Base-by-base conservation (phyloP, 805 yeast genomes). In the Barnettozyma vustinii region DNA sequence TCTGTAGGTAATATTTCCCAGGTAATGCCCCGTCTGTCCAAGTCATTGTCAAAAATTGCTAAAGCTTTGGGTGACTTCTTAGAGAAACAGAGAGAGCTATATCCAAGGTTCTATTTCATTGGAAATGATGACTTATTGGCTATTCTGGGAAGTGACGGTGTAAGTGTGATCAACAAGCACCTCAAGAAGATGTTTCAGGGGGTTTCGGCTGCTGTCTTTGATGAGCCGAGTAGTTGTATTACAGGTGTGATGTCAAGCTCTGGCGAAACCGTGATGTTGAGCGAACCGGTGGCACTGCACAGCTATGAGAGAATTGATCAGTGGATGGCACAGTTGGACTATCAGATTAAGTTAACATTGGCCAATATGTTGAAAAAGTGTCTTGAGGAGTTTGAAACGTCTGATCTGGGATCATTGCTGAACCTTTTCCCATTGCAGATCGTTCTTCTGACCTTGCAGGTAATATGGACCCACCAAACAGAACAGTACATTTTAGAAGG, bases 41-140 rank as follows among this genome's bases (percentile, higher is more conserved):
- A 81, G 0, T 73, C 83, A n/a, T 68, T 91, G 27, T 57, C 55
- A 5, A 79, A 74, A 53, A 76, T 88, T 1, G 75, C 82, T 41
- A 77, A 74, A 46, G 83, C 96, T 0, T 70, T 92, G 13, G 73
- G 81, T 12, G 92, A 87, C 9, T 92, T 82, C 61, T 69, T 92
- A 30, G 97, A 91, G 56, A 77, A 76, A 36, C 96, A 91, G 61
- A 70, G 98, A 53, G 83, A 77, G 39, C 51, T 73, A 1, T 92
- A 85, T 57, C 91, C 96, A 1, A 73, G 97, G 42, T 83, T 90
- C 48, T 90, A 84, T 58, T 91, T 92, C 60, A 68, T 92, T 25
- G 97, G 97, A 6, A 92, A 92, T 61, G 96, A 90, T 51, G 97
- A 92, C 61, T 66, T 92, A 27, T 68, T 92, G 32, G 96, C 88